Evolutionary conservation across 2,329 filamentous ascomycete genomes (phyloP).

Genomic region (Colletotrichum acutatum): DNA sequence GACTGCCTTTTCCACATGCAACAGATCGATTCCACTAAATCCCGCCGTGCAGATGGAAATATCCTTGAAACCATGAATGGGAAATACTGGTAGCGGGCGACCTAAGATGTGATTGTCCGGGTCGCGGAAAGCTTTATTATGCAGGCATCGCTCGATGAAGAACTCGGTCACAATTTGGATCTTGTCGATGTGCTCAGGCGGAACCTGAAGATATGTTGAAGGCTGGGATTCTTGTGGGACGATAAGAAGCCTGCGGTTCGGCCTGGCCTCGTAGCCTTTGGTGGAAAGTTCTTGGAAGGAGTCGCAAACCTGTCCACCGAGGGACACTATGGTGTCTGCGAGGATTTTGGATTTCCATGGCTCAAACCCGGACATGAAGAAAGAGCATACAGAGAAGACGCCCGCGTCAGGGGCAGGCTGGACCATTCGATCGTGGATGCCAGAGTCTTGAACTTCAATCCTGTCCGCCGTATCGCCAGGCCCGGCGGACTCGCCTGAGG

Average conservation of each 20-base stretch:
- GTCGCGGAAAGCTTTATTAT: constrained; percentile 76
- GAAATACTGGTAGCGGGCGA: constrained; percentile 78
- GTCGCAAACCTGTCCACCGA: constrained; percentile 57
- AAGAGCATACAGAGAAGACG: constrained; percentile 66
- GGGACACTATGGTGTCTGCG: constrained; percentile 57
- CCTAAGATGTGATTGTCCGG: constrained; percentile 79
- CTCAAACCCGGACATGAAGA: constrained; percentile 71
- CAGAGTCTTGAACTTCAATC: constrained; percentile 42
- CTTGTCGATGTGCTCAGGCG: constrained; percentile 49
- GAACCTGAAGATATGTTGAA: constrained; percentile 53
- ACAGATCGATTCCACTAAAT: constrained; percentile 84
- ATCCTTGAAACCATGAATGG: constrained; percentile 74
- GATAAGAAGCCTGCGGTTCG: constrained; percentile 59
- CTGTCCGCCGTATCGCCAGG: constrained; percentile 10
- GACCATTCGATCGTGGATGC: constrained; percentile 42
- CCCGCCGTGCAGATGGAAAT: constrained; percentile 83
- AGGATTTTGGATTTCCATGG: constrained; percentile 60
- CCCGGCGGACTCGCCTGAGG: constrained; percentile 20
- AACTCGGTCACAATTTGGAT: constrained; percentile 81
- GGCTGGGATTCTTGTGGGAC: constrained; percentile 64
- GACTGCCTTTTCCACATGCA: constrained; percentile 84
- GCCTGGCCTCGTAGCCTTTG: constrained; percentile 41
- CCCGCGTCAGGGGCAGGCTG: constrained; percentile 43
- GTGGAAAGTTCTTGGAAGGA: constrained; percentile 55
- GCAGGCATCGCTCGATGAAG: constrained; percentile 91